These are phyloP conservation scores for Botryotinia convoluta DNA, from an alignment of 2,329 filamentous ascomycete genomes.

Conservation along the genomic window DNA sequence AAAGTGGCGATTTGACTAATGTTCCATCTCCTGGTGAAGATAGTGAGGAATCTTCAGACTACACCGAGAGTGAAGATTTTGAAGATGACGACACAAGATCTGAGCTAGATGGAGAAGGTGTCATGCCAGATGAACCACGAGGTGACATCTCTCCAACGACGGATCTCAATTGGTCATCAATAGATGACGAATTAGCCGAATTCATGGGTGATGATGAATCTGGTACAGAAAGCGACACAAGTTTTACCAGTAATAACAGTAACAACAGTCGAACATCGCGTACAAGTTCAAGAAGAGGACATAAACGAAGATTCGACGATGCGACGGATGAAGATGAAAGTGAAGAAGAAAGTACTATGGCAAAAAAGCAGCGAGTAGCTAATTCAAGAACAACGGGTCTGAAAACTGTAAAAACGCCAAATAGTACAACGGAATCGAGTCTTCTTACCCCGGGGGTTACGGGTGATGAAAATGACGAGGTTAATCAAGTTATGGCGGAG, in stretches of 20 bases:
- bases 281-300: slow-evolving; percentile 25
- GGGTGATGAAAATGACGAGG: slow-evolving; percentile 42
- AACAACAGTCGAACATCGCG: slow-evolving; percentile 29
- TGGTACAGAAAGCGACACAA: slow-evolving; percentile 43
- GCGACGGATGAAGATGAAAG: slow-evolving; percentile 47
- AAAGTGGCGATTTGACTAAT: slow-evolving; percentile 44
- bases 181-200: slow-evolving; percentile 72
- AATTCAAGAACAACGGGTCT: slow-evolving; percentile 48
- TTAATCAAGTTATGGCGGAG: slow-evolving; percentile 34
- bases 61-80: slow-evolving; percentile 40
- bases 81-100: slow-evolving; percentile 38
- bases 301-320: slow-evolving; percentile 38
- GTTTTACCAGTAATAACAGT: slow-evolving; percentile 26
- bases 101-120: slow-evolving; percentile 46
- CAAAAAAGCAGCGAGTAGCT: slow-evolving; percentile 52
- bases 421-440: slow-evolving; percentile 41
- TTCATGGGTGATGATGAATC: slow-evolving; percentile 61
- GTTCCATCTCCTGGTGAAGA: slow-evolving; percentile 45
- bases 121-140: slow-evolving; percentile 51
- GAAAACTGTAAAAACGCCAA: slow-evolving; percentile 46
- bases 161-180: slow-evolving; percentile 58
- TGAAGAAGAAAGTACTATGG: slow-evolving; percentile 47
- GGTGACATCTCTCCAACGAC: slow-evolving; percentile 54
- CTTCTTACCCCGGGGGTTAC: slow-evolving; percentile 45
- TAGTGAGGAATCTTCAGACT: slow-evolving; percentile 36